These are phyloP conservation scores for Dorcoceras hygrometricum DNA, from an alignment of 257 asterid genomes.

Conservation along the genomic window DNA sequence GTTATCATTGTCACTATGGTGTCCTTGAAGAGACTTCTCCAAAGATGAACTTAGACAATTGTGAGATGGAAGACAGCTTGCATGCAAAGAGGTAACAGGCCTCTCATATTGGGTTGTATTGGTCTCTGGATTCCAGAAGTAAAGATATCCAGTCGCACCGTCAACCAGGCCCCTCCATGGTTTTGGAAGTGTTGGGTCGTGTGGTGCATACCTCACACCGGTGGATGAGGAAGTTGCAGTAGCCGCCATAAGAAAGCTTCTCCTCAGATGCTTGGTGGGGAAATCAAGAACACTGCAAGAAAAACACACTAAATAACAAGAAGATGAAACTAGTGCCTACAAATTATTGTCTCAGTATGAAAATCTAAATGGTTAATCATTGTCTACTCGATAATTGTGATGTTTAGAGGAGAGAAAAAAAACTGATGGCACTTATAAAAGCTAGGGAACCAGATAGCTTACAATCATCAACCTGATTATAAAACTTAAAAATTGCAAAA, in stretches of 20 bases:
- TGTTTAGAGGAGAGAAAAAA: background rate
- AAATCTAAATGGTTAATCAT: background rate
- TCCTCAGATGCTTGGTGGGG: constrained; percentile 18
- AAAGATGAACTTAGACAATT: constrained; percentile 58
- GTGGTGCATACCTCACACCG: constrained; percentile 81
- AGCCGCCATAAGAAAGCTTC: constrained; percentile 54
- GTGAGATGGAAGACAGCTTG: constrained; percentile 38
- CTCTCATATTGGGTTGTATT: constrained; percentile 87
- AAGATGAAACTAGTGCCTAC: background rate
- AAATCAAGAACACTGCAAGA: background rate
- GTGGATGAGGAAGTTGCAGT: constrained; percentile 45
- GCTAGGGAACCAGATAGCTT: background rate
- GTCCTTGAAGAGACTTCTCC: constrained; percentile 53
- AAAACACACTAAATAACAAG: background rate
- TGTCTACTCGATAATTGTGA: background rate
- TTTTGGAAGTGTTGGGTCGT: constrained; percentile 89
- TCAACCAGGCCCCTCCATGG: constrained; percentile 97
- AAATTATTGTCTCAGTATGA: background rate
- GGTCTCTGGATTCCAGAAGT: constrained; percentile 98
- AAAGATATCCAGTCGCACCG: constrained; percentile 76
- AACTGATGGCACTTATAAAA: background rate
- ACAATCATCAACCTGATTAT: background rate
- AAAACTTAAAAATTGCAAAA: too few species aligned
- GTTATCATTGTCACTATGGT: constrained; percentile 35
- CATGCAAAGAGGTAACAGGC: constrained; percentile 47